Percentiles rank a stretch among this genome's conserved stretches.
These are phyloP conservation scores for Dalbergia cochinchinensis DNA, from an alignment of 306 rosid genomes.

Conservation along the genomic window DNA sequence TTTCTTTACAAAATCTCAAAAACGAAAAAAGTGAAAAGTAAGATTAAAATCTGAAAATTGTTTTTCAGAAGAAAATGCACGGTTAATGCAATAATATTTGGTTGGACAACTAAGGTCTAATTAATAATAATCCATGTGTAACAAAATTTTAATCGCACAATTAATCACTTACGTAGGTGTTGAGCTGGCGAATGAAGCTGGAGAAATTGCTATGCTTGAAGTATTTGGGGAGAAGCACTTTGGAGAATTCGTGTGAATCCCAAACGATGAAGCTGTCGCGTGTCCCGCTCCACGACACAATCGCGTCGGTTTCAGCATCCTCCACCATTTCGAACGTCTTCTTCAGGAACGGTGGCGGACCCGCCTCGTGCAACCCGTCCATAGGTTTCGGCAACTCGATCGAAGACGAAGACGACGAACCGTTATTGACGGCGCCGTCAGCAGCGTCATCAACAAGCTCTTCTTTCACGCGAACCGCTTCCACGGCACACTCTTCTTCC, in stretches of 20 bases:
- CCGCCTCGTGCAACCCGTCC: slow-evolving; percentile 73
- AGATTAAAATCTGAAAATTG: too few relatives aligned
- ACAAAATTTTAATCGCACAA: background rate
- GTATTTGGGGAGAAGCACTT: slow-evolving; percentile 71
- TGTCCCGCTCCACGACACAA: slow-evolving; percentile 80
- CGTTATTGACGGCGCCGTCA: slow-evolving; percentile 38
- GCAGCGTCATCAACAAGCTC: slow-evolving; percentile 47
- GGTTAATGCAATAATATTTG: too few relatives aligned
- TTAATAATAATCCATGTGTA: too few relatives aligned
- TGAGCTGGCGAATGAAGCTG: slow-evolving; percentile 98
- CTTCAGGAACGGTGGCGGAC: slow-evolving; percentile 89
- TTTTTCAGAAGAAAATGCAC: too few relatives aligned
- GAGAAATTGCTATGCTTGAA: slow-evolving; percentile 92
- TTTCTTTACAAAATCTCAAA: too few relatives aligned
- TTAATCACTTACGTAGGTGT: slow-evolving; percentile 73
- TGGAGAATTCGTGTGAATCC: slow-evolving; percentile 85
- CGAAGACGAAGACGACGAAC: slow-evolving; percentile 50
- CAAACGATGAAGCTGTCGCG: slow-evolving; percentile 82
- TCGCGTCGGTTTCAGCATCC: slow-evolving; percentile 74
- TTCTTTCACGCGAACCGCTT: slow-evolving; percentile 51
- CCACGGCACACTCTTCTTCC: slow-evolving; percentile 26
- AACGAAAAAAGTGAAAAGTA: too few relatives aligned
- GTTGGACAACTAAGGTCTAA: too few relatives aligned
- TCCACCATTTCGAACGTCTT: slow-evolving; percentile 92
- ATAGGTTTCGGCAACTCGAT: slow-evolving; percentile 64